These are phyloP conservation scores for Strobilomyces confusus DNA, from an alignment of 768 basidiomycete species.

Conservation along the genomic window DNA sequence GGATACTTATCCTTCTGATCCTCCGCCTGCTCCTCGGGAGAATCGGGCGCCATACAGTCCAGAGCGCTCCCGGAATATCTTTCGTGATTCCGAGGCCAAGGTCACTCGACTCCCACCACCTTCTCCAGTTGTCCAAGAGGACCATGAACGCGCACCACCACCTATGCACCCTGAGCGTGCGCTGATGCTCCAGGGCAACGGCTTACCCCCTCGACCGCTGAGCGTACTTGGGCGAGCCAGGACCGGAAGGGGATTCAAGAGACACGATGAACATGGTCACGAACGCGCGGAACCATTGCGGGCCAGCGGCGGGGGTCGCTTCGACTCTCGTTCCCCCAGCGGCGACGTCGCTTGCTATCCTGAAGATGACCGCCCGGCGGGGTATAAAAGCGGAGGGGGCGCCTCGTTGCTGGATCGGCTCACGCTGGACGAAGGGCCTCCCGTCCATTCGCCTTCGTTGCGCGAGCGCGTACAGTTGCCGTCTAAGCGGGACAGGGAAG, in stretches of 20 bases:
- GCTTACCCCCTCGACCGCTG: constrained; percentile 27
- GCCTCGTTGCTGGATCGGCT: constrained; percentile 39
- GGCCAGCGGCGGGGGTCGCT: constrained; percentile 3
- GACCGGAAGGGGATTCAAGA: constrained; percentile 15
- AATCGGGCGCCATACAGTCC: constrained; percentile 5
- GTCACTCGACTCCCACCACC: constrained; percentile 2
- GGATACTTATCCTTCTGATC: constrained; percentile 10
- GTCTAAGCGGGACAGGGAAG: constrained; percentile 31
- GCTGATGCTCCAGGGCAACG: constrained; percentile 26
- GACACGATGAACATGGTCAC: constrained; percentile 15
- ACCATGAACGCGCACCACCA: constrained; percentile 10
- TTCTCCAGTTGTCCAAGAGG: background rate
- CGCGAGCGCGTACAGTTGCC: constrained; percentile 38
- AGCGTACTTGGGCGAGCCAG: constrained; percentile 12
- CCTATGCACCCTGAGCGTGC: constrained; percentile 32
- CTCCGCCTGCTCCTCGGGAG: constrained; percentile 4
- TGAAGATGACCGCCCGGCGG: constrained; percentile 7
- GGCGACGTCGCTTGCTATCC: constrained; percentile 13
- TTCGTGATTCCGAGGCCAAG: constrained; percentile 10
- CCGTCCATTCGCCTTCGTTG: constrained; percentile 23
- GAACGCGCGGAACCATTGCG: constrained; percentile 22
- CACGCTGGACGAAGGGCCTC: constrained; percentile 20
- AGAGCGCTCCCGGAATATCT: constrained; percentile 7
- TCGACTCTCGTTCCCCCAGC: constrained; percentile 12
- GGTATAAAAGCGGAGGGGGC: constrained; percentile 15